A percentile compares a stretch with the other conserved stretches of the same genome.
Evolutionary conservation across 345 rosid species (phyloP).

Genomic region (Eucalyptus curtisii): DNA sequence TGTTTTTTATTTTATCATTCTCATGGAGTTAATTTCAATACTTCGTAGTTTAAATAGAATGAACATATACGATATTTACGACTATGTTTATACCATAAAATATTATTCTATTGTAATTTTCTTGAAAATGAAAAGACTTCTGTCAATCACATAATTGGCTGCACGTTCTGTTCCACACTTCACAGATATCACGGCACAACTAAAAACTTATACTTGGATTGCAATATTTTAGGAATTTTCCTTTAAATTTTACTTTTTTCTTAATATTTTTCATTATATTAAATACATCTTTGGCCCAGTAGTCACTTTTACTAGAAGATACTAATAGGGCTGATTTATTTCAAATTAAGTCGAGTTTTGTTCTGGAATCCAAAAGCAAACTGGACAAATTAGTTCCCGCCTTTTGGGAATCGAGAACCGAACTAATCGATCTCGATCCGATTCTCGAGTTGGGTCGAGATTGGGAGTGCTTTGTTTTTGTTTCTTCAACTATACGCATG

Average conservation of each 20-base stretch:
- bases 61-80: not conserved
- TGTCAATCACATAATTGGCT: not conserved
- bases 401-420: not conserved
- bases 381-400: fast-evolving
- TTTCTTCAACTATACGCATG: too few relatives aligned
- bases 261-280: not conserved
- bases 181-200: not conserved
- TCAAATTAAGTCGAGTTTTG: too few relatives aligned
- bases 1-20: not conserved
- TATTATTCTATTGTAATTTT: not conserved
- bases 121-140: not conserved
- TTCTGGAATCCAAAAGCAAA: fast-evolving
- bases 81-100: not conserved
- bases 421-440: fast-evolving
- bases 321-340: fast-evolving
- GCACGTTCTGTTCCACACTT: not conserved
- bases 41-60: not conserved
- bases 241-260: not conserved
- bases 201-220: not conserved
- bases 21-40: not conserved
- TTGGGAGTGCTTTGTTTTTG: too few relatives aligned
- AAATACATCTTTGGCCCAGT: too few relatives aligned
- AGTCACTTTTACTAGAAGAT: too few relatives aligned
- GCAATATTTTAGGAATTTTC: not conserved
- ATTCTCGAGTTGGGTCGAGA: not conserved